Conservation (phyloP, 2,329 filamentous ascomycete genomes). For the Diaporthe destruens region DNA sequence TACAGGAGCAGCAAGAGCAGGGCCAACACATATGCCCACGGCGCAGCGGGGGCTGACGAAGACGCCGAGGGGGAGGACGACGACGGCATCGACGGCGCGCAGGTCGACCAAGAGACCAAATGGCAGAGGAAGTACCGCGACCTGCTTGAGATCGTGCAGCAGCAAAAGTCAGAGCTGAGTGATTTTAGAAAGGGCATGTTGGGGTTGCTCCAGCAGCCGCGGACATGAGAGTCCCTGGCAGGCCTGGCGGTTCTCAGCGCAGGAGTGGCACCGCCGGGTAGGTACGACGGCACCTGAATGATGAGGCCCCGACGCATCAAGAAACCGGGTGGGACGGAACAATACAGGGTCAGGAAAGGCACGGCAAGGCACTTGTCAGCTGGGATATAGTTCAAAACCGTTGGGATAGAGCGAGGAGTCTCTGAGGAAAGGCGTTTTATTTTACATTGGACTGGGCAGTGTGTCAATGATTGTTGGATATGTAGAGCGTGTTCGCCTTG, state of each 20-base stretch:
- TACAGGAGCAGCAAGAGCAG: conserved; percentile 21
- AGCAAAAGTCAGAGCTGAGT: conserved; percentile 66
- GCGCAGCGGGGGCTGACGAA: conserved; percentile 40
- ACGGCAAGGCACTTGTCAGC: background rate
- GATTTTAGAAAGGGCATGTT: conserved; percentile 59
- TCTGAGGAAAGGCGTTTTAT: conserved; percentile 15
- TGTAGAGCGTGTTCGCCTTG: background rate
- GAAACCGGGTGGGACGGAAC: background rate
- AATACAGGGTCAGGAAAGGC: background rate
- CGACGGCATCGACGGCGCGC: conserved; percentile 45
- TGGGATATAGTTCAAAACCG: background rate
- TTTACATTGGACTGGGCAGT: background rate
- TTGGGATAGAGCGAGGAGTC: conserved; percentile 23
- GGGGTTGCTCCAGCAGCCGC: conserved; percentile 43
- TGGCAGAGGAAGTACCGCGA: conserved; percentile 69
- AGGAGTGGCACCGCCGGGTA: background rate
- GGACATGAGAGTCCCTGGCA: background rate
- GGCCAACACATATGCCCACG: conserved; percentile 38
- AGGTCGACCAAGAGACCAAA: conserved; percentile 47
- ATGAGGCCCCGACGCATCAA: background rate
- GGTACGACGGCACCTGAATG: background rate
- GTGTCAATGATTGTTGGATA: background rate
- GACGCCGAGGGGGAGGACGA: conserved; percentile 42
- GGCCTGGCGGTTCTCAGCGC: background rate
- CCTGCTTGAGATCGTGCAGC: conserved; percentile 70